These are phyloP conservation scores for Teratosphaeria viscida DNA, from an alignment of 2,329 filamentous ascomycete genomes.

Conservation along the genomic window DNA sequence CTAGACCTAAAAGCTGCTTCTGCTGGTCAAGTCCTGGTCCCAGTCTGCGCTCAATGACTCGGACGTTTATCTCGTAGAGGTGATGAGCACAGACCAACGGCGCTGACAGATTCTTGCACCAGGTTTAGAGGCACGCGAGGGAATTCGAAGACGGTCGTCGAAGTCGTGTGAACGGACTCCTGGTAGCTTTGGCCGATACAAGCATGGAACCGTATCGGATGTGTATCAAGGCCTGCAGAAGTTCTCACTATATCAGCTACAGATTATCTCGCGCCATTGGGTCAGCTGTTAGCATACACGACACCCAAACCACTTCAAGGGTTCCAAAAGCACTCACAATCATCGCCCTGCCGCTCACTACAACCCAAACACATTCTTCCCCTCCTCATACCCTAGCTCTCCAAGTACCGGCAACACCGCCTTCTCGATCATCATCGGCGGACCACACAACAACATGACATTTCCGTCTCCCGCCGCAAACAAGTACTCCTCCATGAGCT, in stretches of 20 bases:
- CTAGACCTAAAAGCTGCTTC: neutral
- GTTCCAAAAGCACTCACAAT: too few relatives aligned
- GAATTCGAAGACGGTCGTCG: too few relatives aligned
- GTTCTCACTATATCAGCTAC: too few relatives aligned
- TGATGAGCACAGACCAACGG: neutral
- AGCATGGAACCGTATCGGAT: too few relatives aligned
- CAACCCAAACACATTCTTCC: neutral
- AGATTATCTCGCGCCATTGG: too few relatives aligned
- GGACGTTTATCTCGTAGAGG: neutral
- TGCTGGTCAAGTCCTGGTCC: neutral
- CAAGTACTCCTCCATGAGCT: conserved; percentile 31
- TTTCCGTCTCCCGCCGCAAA: conserved; percentile 34
- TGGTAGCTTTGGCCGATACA: too few relatives aligned
- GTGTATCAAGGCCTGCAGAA: too few relatives aligned
- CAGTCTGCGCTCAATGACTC: neutral
- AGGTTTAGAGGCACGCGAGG: too few relatives aligned
- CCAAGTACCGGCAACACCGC: conserved; percentile 22
- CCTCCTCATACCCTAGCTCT: neutral
- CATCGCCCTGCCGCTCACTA: neutral
- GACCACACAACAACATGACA: conserved; percentile 41
- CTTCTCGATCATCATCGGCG: conserved; percentile 42
- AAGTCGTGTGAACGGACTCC: too few relatives aligned
- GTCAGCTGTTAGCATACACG: too few relatives aligned
- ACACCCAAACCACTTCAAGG: too few relatives aligned
- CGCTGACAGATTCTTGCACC: too few relatives aligned